Evolutionary conservation across 208 protist species (phyloP).

Genomic region (Leishmania arabica): DNA sequence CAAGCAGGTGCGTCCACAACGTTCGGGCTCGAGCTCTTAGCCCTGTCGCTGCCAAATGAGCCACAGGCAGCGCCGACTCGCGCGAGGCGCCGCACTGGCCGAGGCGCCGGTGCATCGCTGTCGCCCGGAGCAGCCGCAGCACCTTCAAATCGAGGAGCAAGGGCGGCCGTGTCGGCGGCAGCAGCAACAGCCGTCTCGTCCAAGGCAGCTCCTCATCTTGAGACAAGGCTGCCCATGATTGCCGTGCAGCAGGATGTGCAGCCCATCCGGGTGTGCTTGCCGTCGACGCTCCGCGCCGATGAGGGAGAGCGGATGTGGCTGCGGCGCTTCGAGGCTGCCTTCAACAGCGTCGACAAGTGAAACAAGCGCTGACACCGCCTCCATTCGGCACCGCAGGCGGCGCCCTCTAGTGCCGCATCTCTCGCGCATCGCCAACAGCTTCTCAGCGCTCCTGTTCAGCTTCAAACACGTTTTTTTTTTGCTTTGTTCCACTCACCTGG

Average conservation of each 20-base stretch:
- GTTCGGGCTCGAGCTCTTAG: slow-evolving; percentile 23
- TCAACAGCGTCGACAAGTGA: slow-evolving; percentile 5
- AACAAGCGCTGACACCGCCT: not conserved
- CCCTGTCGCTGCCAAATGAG: slow-evolving; percentile 20
- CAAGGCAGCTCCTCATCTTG: not conserved
- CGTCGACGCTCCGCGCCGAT: slow-evolving; percentile 41
- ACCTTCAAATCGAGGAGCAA: not conserved
- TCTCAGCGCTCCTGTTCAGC: not conserved
- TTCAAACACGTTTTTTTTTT: no score
- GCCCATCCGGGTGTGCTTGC: slow-evolving; percentile 57
- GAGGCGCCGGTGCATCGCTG: not conserved
- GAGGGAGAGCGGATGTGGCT: slow-evolving; percentile 40
- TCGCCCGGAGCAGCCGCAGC: not conserved
- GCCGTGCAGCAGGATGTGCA: slow-evolving; percentile 47
- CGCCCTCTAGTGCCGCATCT: not conserved
- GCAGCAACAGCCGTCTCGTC: slow-evolving; percentile 15
- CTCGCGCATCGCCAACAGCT: not conserved
- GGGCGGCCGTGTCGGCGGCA: not conserved
- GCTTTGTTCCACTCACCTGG: not conserved
- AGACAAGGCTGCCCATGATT: slow-evolving; percentile 31
- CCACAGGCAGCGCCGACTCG: slow-evolving; percentile 9
- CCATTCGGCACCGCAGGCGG: not conserved
- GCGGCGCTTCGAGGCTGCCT: slow-evolving; percentile 40
- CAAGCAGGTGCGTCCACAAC: slow-evolving; percentile 9
- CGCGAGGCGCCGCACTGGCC: not conserved